These are phyloP conservation scores for Starmera dryadoides DNA, from an alignment of 805 yeast genomes.

Conservation along the genomic window DNA sequence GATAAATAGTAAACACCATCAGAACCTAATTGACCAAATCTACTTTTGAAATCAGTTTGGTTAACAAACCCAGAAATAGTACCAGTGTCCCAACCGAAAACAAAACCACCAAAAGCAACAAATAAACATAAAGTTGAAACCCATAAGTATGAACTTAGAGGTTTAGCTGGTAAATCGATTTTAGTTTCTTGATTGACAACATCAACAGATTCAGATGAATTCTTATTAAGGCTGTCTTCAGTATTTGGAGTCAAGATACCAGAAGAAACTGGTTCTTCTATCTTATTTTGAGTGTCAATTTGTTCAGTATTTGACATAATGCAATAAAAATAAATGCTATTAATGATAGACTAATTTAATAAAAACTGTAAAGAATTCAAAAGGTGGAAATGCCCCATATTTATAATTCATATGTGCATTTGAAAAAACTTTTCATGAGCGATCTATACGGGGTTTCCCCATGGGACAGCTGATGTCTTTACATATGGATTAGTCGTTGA, in stretches of 20 bases:
- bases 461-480: not conserved
- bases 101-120: constrained; percentile 72
- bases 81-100: constrained; percentile 79
- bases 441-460: not conserved
- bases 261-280: not conserved
- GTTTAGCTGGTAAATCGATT: constrained; percentile 19
- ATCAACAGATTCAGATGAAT: not conserved
- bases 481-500: not conserved
- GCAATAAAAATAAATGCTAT: not conserved
- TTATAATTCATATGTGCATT: not conserved
- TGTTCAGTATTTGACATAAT: not conserved
- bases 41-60: constrained; percentile 40
- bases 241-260: constrained; percentile 2
- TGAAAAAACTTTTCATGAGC: not conserved
- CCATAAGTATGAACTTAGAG: constrained; percentile 22
- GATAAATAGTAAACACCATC: constrained; percentile 41
- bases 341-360: too few species aligned
- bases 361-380: not conserved
- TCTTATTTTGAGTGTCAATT: too few species aligned
- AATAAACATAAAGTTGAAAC: constrained; percentile 25
- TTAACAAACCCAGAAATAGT: constrained; percentile 69
- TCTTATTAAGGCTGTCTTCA: not conserved
- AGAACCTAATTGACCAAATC: constrained; percentile 47
- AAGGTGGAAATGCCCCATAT: not conserved
- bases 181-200: constrained; percentile 4